phyloP scores from a whole-genome alignment of 2,329 filamentous ascomycete species.

The Cladophialophora exuberans region DNA sequence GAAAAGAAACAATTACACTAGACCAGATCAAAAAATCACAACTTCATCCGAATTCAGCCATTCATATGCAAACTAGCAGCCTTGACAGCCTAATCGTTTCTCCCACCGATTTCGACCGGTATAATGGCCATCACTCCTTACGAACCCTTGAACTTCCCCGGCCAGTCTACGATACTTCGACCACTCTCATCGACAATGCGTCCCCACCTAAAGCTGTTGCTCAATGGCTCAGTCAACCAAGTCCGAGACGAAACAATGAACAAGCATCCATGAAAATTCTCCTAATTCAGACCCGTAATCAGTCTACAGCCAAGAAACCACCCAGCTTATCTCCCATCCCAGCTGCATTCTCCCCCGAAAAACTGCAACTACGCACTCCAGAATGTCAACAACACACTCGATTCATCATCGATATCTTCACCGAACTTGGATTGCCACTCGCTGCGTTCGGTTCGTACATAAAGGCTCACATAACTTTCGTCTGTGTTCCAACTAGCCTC shows the following conservation, averaged over 20 bases:
- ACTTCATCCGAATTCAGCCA: neutral
- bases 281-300: slow-evolving; percentile 28
- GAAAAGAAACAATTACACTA: neutral
- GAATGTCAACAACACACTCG: slow-evolving; percentile 15
- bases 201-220: slow-evolving; percentile 1
- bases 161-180: neutral
- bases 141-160: slow-evolving; percentile 21
- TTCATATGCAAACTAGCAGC: slow-evolving; percentile 12
- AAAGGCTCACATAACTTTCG: slow-evolving; percentile 26
- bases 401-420: slow-evolving; percentile 25
- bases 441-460: slow-evolving; percentile 29
- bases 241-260: neutral
- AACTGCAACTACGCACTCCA: slow-evolving; percentile 5
- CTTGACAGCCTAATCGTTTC: slow-evolving; percentile 28
- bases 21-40: neutral
- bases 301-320: slow-evolving; percentile 18
- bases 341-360: neutral
- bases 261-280: slow-evolving; percentile 24
- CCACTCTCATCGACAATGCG: neutral
- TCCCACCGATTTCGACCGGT: slow-evolving; percentile 19
- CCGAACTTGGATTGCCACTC: slow-evolving; percentile 17
- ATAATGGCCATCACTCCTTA: slow-evolving; percentile 26
- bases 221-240: neutral
- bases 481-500: slow-evolving; percentile 18
- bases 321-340: slow-evolving; percentile 4